Evolutionary conservation across 1,139 yeast species (phyloP), one percentile per base, ranked within the genome.

Genomic region (Zygoascus meyerae): DNA sequence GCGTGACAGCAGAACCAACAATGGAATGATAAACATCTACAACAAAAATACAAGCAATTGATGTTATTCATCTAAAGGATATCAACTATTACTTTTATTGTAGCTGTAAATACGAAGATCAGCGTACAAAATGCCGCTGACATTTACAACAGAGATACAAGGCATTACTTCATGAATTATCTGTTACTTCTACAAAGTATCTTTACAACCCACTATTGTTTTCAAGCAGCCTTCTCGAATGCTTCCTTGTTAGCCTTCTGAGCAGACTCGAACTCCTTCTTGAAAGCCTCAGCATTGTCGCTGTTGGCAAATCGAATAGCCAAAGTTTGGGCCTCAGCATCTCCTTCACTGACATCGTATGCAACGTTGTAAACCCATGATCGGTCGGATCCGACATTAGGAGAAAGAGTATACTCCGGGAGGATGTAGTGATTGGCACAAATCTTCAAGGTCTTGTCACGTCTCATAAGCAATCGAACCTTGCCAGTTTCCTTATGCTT

Each of bases 281-380:
- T 92, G 78, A 92, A 92, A 65, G 84, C 79, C 63, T 90, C 95
- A 60, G 98, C 98, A 63, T 89, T 92, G 71, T 92, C 98, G 71
- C 92, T 86, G 76, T 83, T 86, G 62, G 96, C 97, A 63, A 92
- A 92, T 71, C 98, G 83, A 61, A 92, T 90, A 55, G 98, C 98
- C 69, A 92, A 80, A 48, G 97, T 90, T 70, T 82, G 89, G 45
- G 97, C 95, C 71, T 90, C 97, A 44, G 98, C 86, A 61, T 78
- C 92, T 58, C 97, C 97, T 67, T 92, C 98, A 48, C 95, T 83
- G 49, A 92, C 78, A 67, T 92, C 98, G 39, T 95, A 96, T 48
- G 96, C 81, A 52, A 90, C 96, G 50, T 80, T 79, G 74, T 92
- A 92, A 55, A 92, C 98, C 98, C 98, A 92, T 33, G 97, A 87